Evolutionary conservation across 1,139 yeast species (phyloP).

Genomic region (Hyphopichia fennica): DNA sequence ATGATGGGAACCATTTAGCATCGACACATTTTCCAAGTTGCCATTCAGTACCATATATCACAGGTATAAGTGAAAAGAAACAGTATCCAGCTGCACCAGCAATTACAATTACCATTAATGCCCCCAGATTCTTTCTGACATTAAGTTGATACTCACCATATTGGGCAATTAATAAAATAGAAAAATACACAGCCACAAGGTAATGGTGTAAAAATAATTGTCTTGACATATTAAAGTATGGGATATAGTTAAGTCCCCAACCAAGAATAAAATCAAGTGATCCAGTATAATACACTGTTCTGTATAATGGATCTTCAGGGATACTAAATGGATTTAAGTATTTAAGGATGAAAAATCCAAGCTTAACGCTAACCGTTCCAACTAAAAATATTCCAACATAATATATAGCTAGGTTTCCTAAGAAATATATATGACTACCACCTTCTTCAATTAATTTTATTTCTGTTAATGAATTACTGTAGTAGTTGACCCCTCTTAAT

Average conservation of each 20-base stretch:
- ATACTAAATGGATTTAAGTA: constrained; percentile 35
- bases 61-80: constrained; percentile 24
- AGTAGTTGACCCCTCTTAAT: constrained; percentile 33
- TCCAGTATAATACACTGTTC: constrained; percentile 19
- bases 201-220: constrained; percentile 42
- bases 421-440: constrained; percentile 32
- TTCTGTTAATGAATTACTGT: constrained; percentile 17
- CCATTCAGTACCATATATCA: constrained; percentile 40
- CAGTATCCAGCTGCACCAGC: constrained; percentile 16
- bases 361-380: constrained; percentile 18
- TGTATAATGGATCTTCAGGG: constrained; percentile 13
- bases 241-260: constrained; percentile 36
- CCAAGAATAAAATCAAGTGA: constrained; percentile 31
- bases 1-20: constrained; percentile 30
- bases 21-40: constrained; percentile 22
- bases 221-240: constrained; percentile 32
- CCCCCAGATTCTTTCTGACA: constrained; percentile 19
- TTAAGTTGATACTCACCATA: constrained; percentile 30
- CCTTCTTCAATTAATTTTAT: constrained; percentile 18
- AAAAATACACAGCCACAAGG: constrained; percentile 35
- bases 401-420: constrained; percentile 40
- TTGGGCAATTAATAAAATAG: constrained; percentile 31
- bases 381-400: constrained; percentile 24
- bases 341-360: constrained; percentile 18
- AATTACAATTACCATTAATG: constrained; percentile 15